Base-by-base conservation (phyloP, 164 flowering plant genomes). In the Chimonanthus praecox region DNA sequence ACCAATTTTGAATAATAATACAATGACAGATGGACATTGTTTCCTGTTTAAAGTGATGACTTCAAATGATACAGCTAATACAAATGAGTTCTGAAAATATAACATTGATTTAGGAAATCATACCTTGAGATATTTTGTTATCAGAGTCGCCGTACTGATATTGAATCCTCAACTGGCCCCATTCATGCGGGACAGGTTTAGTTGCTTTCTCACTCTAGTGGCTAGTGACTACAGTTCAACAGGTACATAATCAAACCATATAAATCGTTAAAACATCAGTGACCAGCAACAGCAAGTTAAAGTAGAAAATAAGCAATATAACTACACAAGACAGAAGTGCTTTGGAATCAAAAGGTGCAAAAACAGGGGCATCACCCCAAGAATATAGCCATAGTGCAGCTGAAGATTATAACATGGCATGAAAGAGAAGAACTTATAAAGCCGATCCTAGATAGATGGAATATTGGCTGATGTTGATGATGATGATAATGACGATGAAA, bases 171-270 rank as follows among this genome's bases (percentile, higher is more conserved):
- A 64, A 92, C 73, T 54, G 96, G 86, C 67, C 71, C 89, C 90
- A 75, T 89, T 83, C 13, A 81, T 82, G 51, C 94, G 90, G 51
- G 97, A 87, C 11, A 87, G 85, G 75, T 88, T 67, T 44, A 93
- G 97, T 78, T 93, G 99, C 80, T 88, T 91, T 76, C 99, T 83
- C 21, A 95, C 98, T 84, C 83, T 88, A 58, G 90, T 78, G 45
- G 98, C 98, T 69, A 95, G 81, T 33, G 95, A 91, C 99, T 94
- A 87, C 80, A 81, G 63, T 71, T 15, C 45, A 51, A 18, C 18
- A 58, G 8, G 48, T 4, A 71, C 43, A 16, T 63, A 58, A 68
- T 5, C 6, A 68, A 54, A 54, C 16, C 60, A 54, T n/a, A 11
- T 10, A n/a, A 65, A 44, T 33, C 51, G 18, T 3, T 47, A 6